Percentiles rank a stretch among this genome's conserved stretches.
Evolutionary conservation across 2,329 filamentous ascomycete genomes (phyloP).

Genomic region (Incumbomyces lentus): DNA sequence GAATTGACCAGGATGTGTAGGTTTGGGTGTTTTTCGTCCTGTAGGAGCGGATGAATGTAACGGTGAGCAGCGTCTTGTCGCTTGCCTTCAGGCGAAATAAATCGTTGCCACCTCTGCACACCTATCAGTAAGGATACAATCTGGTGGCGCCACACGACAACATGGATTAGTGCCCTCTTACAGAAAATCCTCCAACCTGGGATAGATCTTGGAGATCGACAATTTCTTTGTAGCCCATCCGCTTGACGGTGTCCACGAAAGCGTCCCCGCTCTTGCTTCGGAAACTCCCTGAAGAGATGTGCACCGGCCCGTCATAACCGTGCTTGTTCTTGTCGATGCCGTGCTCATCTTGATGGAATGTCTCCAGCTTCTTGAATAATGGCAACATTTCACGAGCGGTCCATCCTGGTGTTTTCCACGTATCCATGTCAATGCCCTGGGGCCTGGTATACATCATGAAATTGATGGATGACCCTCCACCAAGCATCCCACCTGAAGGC

Average conservation of each 20-base stretch:
- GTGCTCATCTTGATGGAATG: conserved; percentile 57
- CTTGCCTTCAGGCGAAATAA: conserved; percentile 41
- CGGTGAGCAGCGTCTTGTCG: conserved; percentile 49
- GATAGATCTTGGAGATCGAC: conserved; percentile 46
- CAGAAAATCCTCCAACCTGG: too few relatives aligned
- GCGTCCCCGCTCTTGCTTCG: too few relatives aligned
- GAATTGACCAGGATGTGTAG: conserved; percentile 50
- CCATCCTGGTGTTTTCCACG: conserved; percentile 74
- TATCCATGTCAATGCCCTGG: conserved; percentile 57
- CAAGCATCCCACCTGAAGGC: conserved; percentile 62
- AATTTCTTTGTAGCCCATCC: conserved; percentile 43
- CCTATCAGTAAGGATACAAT: too few relatives aligned
- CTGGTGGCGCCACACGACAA: too few relatives aligned
- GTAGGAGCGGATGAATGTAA: conserved; percentile 45
- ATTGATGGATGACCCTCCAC: conserved; percentile 65
- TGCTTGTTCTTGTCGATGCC: conserved; percentile 58
- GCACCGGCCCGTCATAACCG: conserved; percentile 70
- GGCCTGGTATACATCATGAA: conserved; percentile 68
- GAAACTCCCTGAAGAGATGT: conserved; percentile 72
- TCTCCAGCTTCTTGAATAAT: conserved; percentile 72
- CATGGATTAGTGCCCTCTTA: too few relatives aligned
- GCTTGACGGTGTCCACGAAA: conserved; percentile 40
- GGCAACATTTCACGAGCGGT: conserved; percentile 63
- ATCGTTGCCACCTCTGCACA: too few relatives aligned
- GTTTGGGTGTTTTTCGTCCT: conserved; percentile 43